Base-by-base conservation (phyloP, 371 early-diverging fungal species). In the Apophysomyces sp. region DNA sequence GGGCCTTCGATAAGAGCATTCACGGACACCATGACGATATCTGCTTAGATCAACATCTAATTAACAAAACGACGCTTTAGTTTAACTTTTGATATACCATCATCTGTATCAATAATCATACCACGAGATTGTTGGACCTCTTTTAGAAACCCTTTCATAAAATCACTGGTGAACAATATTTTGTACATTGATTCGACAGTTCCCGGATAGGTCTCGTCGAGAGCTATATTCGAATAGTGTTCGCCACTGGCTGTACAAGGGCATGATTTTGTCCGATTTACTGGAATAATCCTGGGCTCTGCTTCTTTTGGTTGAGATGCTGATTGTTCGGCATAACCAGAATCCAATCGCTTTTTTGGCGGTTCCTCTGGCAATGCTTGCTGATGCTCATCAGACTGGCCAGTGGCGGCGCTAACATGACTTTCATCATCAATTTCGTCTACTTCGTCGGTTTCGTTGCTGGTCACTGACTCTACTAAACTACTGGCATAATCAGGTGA, bases 361-460 rank as follows among this genome's bases (percentile, higher is more conserved):
- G 49, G 3, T 36, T 37, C 27, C 4, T 36, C 26, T 57, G 57
- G 34, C 9, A 7, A 9, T 15, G 26, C 5, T 2, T 6, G 58
- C 62, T 61, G 68, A 87, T 81, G 49, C 84, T 84, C 24, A 86
- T 92, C 9, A 92, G 6, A 21, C 21, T n/a, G 24, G 26, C n/a
- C 21, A 44, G 15, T 37, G 11, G 37, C 11, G 11, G 37, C 92
- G 58, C 91, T 89, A 0, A 85, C 83, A 65, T 88, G 93, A 69
- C 37, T 37, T 37, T 37, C 37, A 3, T 2, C 2, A 21, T 88
- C 93, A 81, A 40, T 31, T 30, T 61, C 59, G 8, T 49, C 28
- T 2, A 39, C 27, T 6, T 44, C 34, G 27, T 60, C 54, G 2
- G 34, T 15, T 13, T 55, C 27, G 12, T 21, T 58, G 28, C 36